phyloP scores from a whole-genome alignment of 805 yeast species.

The Ogataea glucozyma region DNA sequence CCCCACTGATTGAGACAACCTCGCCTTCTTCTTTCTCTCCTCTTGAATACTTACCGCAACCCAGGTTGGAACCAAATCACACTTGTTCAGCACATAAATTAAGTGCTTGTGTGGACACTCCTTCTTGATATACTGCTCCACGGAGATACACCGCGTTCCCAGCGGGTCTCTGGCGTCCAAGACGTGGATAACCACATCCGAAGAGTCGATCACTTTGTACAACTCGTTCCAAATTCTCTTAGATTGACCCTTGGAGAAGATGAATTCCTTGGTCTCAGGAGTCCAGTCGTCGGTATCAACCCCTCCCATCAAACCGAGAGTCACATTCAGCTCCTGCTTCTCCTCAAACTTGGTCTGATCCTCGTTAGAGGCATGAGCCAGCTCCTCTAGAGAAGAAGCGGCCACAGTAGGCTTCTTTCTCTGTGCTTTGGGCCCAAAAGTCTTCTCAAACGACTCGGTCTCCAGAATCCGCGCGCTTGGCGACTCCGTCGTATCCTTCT shows the following conservation, averaged over 20 bases:
- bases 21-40: not conserved
- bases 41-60: conserved; percentile 85
- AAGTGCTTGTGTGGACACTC: conserved; percentile 97
- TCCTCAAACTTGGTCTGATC: conserved; percentile 68
- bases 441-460: conserved; percentile 75
- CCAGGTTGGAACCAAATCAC: conserved; percentile 99
- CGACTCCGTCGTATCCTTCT: conserved; percentile 71
- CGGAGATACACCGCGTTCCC: conserved; percentile 92
- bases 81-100: conserved; percentile 91
- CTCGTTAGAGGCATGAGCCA: conserved; percentile 57
- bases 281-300: conserved; percentile 77
- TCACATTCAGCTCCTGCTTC: conserved; percentile 70
- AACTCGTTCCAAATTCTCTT: conserved; percentile 98
- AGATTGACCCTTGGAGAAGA: conserved; percentile 95
- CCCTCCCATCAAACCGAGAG: conserved; percentile 80
- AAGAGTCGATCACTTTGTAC: conserved; percentile 94
- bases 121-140: conserved; percentile 87
- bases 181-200: conserved; percentile 96
- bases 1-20: conserved; percentile 9
- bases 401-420: conserved; percentile 82
- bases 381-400: conserved; percentile 78
- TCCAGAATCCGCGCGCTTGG: conserved; percentile 83
- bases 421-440: conserved; percentile 95
- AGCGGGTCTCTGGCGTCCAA: conserved; percentile 96
- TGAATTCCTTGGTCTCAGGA: conserved; percentile 90